Evolutionary conservation across 2,329 filamentous ascomycete species (phyloP).

Genomic region (Aureobasidium musti): DNA sequence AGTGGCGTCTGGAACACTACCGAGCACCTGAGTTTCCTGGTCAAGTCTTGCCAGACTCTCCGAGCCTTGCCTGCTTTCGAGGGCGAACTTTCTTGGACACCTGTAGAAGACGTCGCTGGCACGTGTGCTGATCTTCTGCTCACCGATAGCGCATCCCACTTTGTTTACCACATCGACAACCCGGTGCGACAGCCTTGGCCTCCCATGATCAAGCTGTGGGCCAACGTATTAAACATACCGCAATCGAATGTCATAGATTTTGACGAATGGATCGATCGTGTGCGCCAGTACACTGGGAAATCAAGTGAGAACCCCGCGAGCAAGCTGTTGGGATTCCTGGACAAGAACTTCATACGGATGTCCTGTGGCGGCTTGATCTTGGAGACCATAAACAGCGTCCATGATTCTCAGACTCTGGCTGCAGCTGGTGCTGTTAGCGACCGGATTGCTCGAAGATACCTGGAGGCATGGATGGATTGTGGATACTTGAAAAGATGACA

Average conservation of each 20-base stretch:
- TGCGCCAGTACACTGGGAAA: slow-evolving; percentile 34
- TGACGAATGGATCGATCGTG: slow-evolving; percentile 46
- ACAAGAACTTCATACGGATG: slow-evolving; percentile 47
- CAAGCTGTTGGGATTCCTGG: slow-evolving; percentile 42
- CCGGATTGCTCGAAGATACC: too few species aligned
- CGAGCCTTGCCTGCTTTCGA: slow-evolving; percentile 47
- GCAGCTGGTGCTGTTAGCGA: too few species aligned
- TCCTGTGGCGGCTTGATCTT: slow-evolving; percentile 50
- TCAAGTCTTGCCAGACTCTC: slow-evolving; percentile 55
- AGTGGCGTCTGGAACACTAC: slow-evolving; percentile 59
- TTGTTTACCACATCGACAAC: slow-evolving; percentile 52
- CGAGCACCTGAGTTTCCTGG: slow-evolving; percentile 55
- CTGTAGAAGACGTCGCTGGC: slow-evolving; percentile 49
- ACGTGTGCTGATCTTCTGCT: slow-evolving; percentile 43
- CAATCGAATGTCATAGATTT: slow-evolving; percentile 43
- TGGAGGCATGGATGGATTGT: too few species aligned
- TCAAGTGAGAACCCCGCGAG: slow-evolving; percentile 40
- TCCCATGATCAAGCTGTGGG: slow-evolving; percentile 43
- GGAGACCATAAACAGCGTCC: slow-evolving; percentile 41
- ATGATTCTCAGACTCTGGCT: slow-evolving; percentile 46
- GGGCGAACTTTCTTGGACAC: slow-evolving; percentile 50
- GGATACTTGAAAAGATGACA: too few species aligned
- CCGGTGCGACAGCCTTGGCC: slow-evolving; percentile 48
- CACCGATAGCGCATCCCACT: slow-evolving; percentile 33
- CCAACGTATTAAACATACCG: slow-evolving; percentile 41